Evolutionary conservation across 345 rosid species (phyloP).

Genomic region (Aquilaria malaccensis): DNA sequence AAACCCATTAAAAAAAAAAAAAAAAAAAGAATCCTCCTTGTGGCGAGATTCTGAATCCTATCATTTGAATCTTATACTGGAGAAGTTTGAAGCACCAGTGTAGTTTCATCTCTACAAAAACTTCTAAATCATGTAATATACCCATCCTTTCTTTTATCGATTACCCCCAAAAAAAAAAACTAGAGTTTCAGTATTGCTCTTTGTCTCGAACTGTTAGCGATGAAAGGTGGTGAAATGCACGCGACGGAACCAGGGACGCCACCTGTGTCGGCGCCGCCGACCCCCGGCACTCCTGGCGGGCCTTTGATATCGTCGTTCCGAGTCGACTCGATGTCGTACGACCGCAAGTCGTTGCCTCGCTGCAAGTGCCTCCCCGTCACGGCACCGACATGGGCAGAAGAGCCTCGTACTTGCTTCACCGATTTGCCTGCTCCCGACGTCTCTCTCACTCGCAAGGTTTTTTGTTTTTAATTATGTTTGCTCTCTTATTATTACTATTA

Average conservation of each 20-base stretch:
- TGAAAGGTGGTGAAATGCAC: slow-evolving; percentile 21
- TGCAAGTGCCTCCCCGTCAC: slow-evolving; percentile 90
- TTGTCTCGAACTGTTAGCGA: not conserved
- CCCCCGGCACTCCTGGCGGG: slow-evolving; percentile 94
- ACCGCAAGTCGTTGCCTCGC: slow-evolving; percentile 73
- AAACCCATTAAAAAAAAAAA: slow-evolving; percentile 17
- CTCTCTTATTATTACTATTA: not conserved
- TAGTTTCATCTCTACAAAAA: slow-evolving; percentile 51
- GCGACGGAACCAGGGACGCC: slow-evolving; percentile 39
- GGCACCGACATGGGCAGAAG: slow-evolving; percentile 57
- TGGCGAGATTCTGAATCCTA: not conserved
- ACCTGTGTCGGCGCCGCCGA: slow-evolving; percentile 69
- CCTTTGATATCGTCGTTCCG: slow-evolving; percentile 67
- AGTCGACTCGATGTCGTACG: slow-evolving; percentile 90
- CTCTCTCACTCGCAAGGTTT: slow-evolving; percentile 95
- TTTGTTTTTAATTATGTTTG: no score
- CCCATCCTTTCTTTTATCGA: slow-evolving; percentile 6
- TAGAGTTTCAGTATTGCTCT: not conserved
- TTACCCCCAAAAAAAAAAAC: slow-evolving; percentile 1
- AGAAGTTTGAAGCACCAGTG: slow-evolving; percentile 27
- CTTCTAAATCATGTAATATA: slow-evolving; percentile 50
- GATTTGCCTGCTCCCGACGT: slow-evolving; percentile 62
- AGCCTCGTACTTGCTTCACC: slow-evolving; percentile 64
- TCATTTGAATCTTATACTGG: slow-evolving; percentile 27
- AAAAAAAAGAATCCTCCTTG: not conserved